These are phyloP conservation scores for Wallacemonas sp. DNA, from an alignment of 208 protist genomes.

Conservation along the genomic window DNA sequence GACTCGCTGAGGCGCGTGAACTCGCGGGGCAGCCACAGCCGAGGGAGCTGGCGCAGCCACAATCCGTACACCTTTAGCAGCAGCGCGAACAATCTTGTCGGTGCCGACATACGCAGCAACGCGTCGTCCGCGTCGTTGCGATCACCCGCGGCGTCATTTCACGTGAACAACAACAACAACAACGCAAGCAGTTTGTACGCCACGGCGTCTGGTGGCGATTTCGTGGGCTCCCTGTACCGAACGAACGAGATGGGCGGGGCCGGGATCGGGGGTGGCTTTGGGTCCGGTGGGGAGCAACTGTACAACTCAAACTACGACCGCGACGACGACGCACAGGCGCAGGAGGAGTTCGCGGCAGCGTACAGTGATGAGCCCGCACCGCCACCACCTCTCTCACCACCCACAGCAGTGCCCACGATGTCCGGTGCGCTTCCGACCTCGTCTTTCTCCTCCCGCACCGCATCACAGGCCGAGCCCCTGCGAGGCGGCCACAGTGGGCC, in stretches of 20 bases:
- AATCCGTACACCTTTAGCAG: slow-evolving; percentile 7
- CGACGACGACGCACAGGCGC: neutral
- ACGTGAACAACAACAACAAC: neutral
- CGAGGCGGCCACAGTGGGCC: no score
- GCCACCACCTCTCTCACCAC: no score
- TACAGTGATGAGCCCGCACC: no score
- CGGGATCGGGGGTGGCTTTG: neutral
- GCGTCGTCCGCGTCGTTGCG: neutral
- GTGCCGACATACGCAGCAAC: neutral
- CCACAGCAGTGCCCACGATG: no score
- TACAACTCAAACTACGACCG: neutral
- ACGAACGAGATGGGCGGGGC: neutral
- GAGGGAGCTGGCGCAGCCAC: neutral
- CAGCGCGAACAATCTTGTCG: neutral
- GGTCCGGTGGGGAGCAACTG: neutral
- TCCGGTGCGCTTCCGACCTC: no score
- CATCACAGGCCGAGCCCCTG: no score
- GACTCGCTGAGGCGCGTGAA: neutral
- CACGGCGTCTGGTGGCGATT: neutral
- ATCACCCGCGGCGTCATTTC: neutral
- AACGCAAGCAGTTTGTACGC: neutral
- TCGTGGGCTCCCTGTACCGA: neutral
- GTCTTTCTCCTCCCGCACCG: no score
- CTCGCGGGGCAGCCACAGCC: slow-evolving; percentile 4
- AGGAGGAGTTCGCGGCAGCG: no score